These are phyloP conservation scores for Metschnikowia gelsemii DNA, from an alignment of 805 yeast species.

Conservation along the genomic window DNA sequence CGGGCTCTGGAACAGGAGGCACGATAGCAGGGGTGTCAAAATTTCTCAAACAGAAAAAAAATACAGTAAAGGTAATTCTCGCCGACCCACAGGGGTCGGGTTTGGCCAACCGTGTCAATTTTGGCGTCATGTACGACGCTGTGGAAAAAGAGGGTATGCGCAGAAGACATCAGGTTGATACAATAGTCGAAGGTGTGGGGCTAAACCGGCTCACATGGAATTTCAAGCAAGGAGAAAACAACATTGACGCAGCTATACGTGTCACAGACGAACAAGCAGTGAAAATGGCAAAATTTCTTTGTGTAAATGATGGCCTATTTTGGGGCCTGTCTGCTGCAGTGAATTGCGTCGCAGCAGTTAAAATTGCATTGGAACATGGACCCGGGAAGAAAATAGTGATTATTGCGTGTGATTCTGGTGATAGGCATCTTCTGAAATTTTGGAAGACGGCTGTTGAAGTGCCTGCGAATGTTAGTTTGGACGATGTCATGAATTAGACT, in stretches of 20 bases:
- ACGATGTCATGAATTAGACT: constrained; percentile 27
- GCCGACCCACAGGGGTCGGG: constrained; percentile 99
- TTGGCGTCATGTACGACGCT: constrained; percentile 89
- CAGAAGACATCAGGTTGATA: constrained; percentile 94
- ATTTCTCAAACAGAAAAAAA: constrained; percentile 44
- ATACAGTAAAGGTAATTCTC: constrained; percentile 51
- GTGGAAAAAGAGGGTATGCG: constrained; percentile 92
- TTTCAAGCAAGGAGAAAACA: constrained; percentile 66
- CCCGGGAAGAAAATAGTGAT: constrained; percentile 74
- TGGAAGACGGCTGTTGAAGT: constrained; percentile 68
- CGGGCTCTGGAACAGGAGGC: constrained; percentile 91
- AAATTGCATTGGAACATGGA: constrained; percentile 44
- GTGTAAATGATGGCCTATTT: constrained; percentile 83
- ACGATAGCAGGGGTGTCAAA: constrained; percentile 29
- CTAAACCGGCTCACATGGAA: constrained; percentile 82
- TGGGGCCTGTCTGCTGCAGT: constrained; percentile 93
- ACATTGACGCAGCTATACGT: constrained; percentile 74
- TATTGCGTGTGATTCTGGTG: constrained; percentile 89
- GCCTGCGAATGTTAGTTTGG: constrained; percentile 32
- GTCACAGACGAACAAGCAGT: constrained; percentile 81
- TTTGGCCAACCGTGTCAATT: constrained; percentile 75
- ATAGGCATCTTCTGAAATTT: constrained; percentile 86
- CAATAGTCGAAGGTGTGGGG: constrained; percentile 92
- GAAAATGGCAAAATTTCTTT: constrained; percentile 81
- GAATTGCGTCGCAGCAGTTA: constrained; percentile 85